Percentiles rank a stretch among this genome's conserved stretches.
These are phyloP conservation scores for Chamaecyparis obtusa DNA, from an alignment of 75 land plant species.

Conservation along the genomic window DNA sequence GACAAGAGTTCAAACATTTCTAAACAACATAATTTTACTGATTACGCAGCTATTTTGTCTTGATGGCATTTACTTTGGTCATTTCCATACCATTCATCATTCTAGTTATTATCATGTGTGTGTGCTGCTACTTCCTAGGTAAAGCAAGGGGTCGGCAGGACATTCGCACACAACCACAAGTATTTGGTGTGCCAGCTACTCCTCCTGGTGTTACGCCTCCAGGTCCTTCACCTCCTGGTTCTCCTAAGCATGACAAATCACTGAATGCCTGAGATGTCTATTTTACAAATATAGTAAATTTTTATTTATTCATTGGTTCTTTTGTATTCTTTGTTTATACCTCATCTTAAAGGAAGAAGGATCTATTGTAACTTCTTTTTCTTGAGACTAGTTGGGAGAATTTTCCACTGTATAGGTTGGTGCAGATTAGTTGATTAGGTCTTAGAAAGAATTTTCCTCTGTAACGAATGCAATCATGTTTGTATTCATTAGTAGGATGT, in stretches of 20 bases:
- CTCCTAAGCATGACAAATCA: not conserved
- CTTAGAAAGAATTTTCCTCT: not conserved
- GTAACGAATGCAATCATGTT: not conserved
- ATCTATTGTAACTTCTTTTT: too few species aligned
- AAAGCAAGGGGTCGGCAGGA: constrained; percentile 9
- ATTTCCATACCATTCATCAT: constrained; percentile 1
- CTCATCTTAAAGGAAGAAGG: not conserved
- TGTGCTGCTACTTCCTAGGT: constrained; percentile 9
- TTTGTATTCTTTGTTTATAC: not conserved
- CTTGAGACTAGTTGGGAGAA: too few species aligned
- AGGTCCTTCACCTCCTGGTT: constrained; percentile 5
- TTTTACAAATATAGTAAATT: not conserved
- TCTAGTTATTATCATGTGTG: constrained; percentile 1
- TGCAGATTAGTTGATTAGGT: not conserved
- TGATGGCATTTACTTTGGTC: not conserved
- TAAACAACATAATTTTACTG: not conserved
- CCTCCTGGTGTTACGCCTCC: constrained; percentile 4
- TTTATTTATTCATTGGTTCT: not conserved
- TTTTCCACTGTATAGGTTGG: not conserved
- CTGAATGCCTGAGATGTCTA: not conserved
- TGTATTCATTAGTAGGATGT: not conserved
- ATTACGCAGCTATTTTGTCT: not conserved
- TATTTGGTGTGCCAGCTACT: not conserved
- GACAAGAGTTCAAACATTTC: not conserved
- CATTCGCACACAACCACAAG: constrained; percentile 2